phyloP scores from a whole-genome alignment of 306 rosid species.

The Cicer cuneatum region DNA sequence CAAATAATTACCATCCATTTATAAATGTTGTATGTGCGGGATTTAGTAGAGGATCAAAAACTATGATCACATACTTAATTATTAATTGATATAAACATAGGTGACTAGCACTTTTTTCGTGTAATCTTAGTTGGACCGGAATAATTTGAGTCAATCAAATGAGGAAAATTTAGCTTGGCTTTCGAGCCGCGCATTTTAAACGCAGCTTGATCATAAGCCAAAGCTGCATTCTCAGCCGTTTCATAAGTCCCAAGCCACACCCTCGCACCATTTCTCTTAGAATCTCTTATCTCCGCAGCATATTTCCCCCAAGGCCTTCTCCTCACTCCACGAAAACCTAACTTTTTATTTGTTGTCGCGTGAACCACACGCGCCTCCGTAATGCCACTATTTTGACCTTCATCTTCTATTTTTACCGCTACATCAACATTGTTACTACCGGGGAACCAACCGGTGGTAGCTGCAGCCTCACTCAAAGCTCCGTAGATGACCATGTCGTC shows the following conservation, averaged over 20 bases:
- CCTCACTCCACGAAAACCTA: constrained; percentile 56
- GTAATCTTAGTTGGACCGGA: not conserved
- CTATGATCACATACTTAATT: no score
- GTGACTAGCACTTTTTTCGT: not conserved
- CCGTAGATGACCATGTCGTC: constrained; percentile 51
- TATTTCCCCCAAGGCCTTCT: constrained; percentile 68
- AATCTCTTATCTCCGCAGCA: constrained; percentile 68
- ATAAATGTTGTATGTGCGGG: no score
- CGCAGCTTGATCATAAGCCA: constrained; percentile 69
- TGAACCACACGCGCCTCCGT: not conserved
- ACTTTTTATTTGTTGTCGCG: not conserved
- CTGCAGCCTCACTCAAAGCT: constrained; percentile 42
- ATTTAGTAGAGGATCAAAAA: no score
- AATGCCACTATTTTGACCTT: not conserved
- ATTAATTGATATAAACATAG: no score
- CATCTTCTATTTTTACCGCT: not conserved
- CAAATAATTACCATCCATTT: no score
- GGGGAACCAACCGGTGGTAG: constrained; percentile 44
- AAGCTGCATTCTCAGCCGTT: constrained; percentile 58
- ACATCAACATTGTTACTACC: not conserved
- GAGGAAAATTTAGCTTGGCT: constrained; percentile 69
- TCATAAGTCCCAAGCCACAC: constrained; percentile 72
- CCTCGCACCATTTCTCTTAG: constrained; percentile 52
- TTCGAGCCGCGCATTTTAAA: constrained; percentile 61
- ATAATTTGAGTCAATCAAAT: constrained; percentile 41